Percentiles rank a stretch among this genome's conserved stretches.
phyloP scores from a whole-genome alignment of 2,329 filamentous ascomycete genomes.

The Monosporascus sp. region DNA sequence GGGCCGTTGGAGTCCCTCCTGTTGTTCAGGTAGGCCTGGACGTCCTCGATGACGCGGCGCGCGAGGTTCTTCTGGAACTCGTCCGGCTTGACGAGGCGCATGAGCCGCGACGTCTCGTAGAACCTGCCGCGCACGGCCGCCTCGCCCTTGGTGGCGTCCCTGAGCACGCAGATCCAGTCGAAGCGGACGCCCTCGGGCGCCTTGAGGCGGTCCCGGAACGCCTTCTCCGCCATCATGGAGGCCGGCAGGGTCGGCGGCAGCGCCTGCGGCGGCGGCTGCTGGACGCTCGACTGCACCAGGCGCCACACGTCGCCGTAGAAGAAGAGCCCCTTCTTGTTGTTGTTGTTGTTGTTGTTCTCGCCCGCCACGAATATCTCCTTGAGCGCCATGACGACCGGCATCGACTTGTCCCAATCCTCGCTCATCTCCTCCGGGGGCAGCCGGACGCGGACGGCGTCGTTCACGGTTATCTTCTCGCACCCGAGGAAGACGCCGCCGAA shows the following conservation, averaged over 20 bases:
- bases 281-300: conserved; percentile 13
- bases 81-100: conserved; percentile 42
- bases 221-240: conserved; percentile 22
- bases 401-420: conserved; percentile 23
- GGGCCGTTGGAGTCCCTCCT: conserved; percentile 41
- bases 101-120: conserved; percentile 50
- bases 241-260: conserved; percentile 8
- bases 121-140: conserved; percentile 48
- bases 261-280: not conserved
- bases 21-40: conserved; percentile 48
- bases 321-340: conserved; percentile 12
- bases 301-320: conserved; percentile 25
- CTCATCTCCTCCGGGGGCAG: conserved; percentile 33
- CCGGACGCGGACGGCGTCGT: conserved; percentile 44
- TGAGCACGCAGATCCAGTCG: conserved; percentile 27
- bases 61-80: conserved; percentile 33
- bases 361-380: conserved; percentile 29
- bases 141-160: conserved; percentile 30
- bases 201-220: conserved; percentile 25
- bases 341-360: conserved; percentile 5
- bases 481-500: conserved; percentile 48
- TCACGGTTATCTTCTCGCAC: conserved; percentile 43
- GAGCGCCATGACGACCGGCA: conserved; percentile 31
- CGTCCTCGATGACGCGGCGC: conserved; percentile 37
- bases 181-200: conserved; percentile 17